Conservation (phyloP, 1,284 basidiomycete species). For the Ceratobasidium sp. region DNA sequence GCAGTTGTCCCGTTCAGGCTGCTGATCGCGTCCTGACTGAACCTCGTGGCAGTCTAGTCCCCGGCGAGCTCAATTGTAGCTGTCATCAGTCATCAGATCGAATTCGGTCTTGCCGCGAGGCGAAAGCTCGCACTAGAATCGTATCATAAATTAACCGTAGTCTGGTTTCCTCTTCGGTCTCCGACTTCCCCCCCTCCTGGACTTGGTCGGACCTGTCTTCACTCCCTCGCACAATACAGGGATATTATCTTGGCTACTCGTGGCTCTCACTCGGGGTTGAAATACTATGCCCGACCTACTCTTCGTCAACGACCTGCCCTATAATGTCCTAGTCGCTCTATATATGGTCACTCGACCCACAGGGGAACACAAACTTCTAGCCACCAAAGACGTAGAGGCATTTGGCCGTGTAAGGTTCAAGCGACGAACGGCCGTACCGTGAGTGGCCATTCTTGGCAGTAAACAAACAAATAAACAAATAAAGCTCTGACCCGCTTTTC, state of each 20-base stretch:
- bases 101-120: neutral
- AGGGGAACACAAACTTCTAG: constrained; percentile 15
- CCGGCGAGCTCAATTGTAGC: neutral
- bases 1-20: neutral
- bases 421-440: constrained; percentile 34
- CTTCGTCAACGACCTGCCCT: constrained; percentile 35
- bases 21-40: neutral
- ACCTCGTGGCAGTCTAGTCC: constrained; percentile 31
- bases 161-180: neutral
- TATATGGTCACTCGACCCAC: constrained; percentile 24
- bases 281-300: constrained; percentile 26
- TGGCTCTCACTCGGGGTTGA: neutral
- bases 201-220: neutral
- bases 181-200: neutral
- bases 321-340: constrained; percentile 14
- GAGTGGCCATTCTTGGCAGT: neutral
- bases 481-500: neutral
- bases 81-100: neutral
- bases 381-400: constrained; percentile 25
- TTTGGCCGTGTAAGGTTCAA: constrained; percentile 23
- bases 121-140: neutral
- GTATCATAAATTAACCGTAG: constrained; percentile 11
- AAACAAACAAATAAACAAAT: neutral
- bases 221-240: too few species aligned
- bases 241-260: neutral